Evolutionary conservation across 1,139 yeast genomes (phyloP), one percentile per base, ranked within the genome.

Genomic region (Williopsis jadinii): DNA sequence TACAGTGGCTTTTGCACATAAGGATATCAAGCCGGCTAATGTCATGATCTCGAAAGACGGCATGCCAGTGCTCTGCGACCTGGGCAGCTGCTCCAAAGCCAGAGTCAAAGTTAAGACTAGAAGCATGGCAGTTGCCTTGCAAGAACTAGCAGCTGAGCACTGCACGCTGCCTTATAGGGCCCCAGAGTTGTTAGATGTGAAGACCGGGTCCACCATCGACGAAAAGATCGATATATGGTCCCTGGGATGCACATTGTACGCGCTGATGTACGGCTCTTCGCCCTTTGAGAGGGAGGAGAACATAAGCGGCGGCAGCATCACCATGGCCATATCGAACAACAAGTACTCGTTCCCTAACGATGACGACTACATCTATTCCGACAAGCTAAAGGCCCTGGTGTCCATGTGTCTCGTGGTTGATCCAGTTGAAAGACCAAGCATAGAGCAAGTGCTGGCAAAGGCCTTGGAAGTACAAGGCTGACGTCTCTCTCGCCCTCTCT

Each of bases 181-280:
- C 0, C 97, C 97, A 0, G 97, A 90, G 56, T 67, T 90, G 36
- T 67, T 88, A 45, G 94, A 86, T 52, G 84, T 87, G 39, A 77
- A 76, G 39, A 75, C 86, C 1, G 80, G 81, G 38, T 60, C 75
- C 11, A 62, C 63, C 5, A 70, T 90, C 36, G 79, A 81, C 45
- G 95, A 84, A 56, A 73, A 75, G 42, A 80, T 84, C 5, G 97
- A 90, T 57, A 77, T 90, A 14, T 90, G 97, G 97, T 83, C 95
- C 6, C 61, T 88, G 30, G 97, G 97, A 0, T 87, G 97, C 56
- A 68, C 87, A 2, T 58, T 87, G 24, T 90, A 84, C 61, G 77
- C 90, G 2, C 65, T 86, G 49, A 71, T 92, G 61, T 90, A 84
- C 62, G 83, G 84, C 1, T 71, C 72, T 33, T 84, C 95, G 2